Evolutionary conservation across 805 yeast genomes (phyloP).

Genomic region (Metschnikowia henanensis): DNA sequence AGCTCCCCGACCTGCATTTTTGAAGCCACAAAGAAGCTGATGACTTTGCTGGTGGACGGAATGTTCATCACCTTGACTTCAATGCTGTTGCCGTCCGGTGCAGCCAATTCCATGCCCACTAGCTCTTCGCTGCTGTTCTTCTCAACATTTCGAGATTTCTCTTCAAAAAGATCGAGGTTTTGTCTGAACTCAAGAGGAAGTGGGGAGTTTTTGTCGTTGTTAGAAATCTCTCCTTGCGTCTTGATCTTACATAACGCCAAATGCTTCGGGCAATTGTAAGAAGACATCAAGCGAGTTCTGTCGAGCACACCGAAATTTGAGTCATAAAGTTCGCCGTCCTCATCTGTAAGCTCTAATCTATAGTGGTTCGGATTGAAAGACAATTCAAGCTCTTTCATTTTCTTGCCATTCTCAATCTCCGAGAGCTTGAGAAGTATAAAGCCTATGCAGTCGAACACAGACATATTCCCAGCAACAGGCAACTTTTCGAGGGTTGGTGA

Average conservation of each 20-base stretch:
- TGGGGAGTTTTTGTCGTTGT: conserved; percentile 56
- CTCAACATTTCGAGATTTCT: conserved; percentile 7
- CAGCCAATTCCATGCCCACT: conserved; percentile 1
- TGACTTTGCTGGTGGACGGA: conserved; percentile 14
- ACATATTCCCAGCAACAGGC: conserved; percentile 26
- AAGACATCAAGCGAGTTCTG: conserved; percentile 59
- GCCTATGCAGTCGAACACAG: conserved; percentile 43
- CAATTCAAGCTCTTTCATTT: neutral
- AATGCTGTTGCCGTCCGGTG: conserved; percentile 11
- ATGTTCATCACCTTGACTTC: conserved; percentile 17
- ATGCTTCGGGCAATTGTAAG: conserved; percentile 77
- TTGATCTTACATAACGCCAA: conserved; percentile 70
- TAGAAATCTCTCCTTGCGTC: conserved; percentile 41
- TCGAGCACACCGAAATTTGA: conserved; percentile 82
- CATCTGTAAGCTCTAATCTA: conserved; percentile 83
- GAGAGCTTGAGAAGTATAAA: conserved; percentile 32
- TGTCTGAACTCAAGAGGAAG: conserved; percentile 44
- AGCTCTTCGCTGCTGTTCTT: conserved; percentile 10
- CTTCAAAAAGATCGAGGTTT: conserved; percentile 21
- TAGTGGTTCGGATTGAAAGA: conserved; percentile 61
- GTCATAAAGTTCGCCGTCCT: conserved; percentile 91
- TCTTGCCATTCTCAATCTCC: conserved; percentile 19
- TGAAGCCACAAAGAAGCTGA: conserved; percentile 17
- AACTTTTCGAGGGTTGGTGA: conserved; percentile 26
- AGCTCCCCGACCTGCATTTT: conserved; percentile 18